Evolutionary conservation across 2,329 filamentous ascomycete genomes (phyloP), one percentile per base, ranked within the genome.

Genomic region (Sphaerulina musiva): DNA sequence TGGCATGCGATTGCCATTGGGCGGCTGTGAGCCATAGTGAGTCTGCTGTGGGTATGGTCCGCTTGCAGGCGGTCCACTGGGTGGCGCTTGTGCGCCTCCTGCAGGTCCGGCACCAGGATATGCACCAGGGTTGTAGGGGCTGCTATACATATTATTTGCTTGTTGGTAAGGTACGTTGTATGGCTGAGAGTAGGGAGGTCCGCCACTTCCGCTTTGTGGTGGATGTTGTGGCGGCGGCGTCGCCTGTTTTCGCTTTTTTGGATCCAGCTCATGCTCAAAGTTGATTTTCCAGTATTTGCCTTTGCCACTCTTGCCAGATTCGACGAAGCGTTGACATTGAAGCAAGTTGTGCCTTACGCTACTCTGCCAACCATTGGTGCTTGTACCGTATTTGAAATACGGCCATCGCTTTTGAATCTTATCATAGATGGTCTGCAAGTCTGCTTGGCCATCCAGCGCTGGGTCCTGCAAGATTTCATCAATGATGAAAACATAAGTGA

Each of bases 271-370:
- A 4, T 80, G 76, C 9, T 78, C 77, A 23, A 78, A 76, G 45
- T 81, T 78, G 61, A 84, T 76, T 52, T 78, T 76, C 82, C 82
- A 85, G 48, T 81, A 78, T 72, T 78, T 83, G 45, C 82, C 82
- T 68, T 84, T 84, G 51, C 81, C 82, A 65, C 66, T 74, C 55
- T 75, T 79, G 59, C 83, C 80, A 12, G 78, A 80, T 61, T 83
- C 81, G 65, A 78, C 76, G 63, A 84, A 84, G 69, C 76, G 72
- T 70, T 79, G 64, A 68, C 79, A 72, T 72, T 83, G 71, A 64
- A 79, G 71, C 68, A 85, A 72, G 55, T 85, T 85, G 66, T 85
- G 82, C 34, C 82, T 77, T 38, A 85, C 81, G 72, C 81, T 84
- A 34, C 80, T 84, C 56, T 84, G 82, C 82, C 82, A 85, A 11